Evolutionary conservation across 495 filamentous ascomycete species (phyloP), one percentile per base, ranked within the genome.

Genomic region (Penicillium pulvis): DNA sequence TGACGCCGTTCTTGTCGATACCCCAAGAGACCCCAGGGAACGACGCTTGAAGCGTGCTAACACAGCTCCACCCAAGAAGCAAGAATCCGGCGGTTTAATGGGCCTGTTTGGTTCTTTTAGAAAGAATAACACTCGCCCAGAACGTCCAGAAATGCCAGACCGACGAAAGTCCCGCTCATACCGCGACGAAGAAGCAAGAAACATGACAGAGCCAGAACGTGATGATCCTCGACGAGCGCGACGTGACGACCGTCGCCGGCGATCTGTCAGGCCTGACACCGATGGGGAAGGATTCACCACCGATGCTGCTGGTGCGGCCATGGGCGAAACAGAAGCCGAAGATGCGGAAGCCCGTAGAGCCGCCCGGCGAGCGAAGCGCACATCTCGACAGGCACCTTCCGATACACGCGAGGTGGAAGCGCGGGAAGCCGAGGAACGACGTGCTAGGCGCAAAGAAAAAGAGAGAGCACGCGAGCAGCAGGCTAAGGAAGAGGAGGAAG

Each of bases 1-100:
- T 88, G 84, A 88, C 85, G 35, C 83, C 87, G 65, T 91, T 80
- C 66, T 79, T 88, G 65, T 96, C 80, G 95, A 88, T 84, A 71
- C 82, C 79, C 66, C 85, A 74, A 36, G 77, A 87, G 60, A 96
- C 83, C 66, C 84, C 73, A 33, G 78, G 86, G 60, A 96, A 87
- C 72, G 75, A 26, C 74, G 79, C 8, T 51, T 73, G 19, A 80
- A 79, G 46, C 79, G 77, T 23, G 66, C 77, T 6, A 73, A 62
- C 41, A 75, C 79, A n/a, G 68, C 62, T 14, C 68, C 62, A 19
- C 59, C 77, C 4, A 82, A 76, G 57, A 80, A 77, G 43, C 76
- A 73, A 43, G 77, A 81, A 55, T 58, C 63, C n/a, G 66, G 71
- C 31, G 79, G 78, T 35, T 55, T 81, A 4, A 80, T 80, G 75